A percentile compares a stretch with the other conserved stretches of the same genome.
Evolutionary conservation across 73 alveolate genomes (phyloP).

Genomic region (Urostyla sp.): DNA sequence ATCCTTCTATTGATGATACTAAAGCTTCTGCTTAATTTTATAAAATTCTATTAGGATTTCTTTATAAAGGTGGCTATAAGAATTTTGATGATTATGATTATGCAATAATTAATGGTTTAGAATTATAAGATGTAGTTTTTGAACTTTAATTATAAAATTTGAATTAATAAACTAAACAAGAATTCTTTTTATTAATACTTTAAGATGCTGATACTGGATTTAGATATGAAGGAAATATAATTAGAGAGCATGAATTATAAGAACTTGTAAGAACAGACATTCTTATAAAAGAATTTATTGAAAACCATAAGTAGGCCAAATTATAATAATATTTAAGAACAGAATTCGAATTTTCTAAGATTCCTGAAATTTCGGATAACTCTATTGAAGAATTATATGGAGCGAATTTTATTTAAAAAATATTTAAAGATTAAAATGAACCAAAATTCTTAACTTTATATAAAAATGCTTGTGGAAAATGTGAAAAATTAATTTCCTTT

Average conservation of each 20-base stretch:
- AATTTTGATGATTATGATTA: not conserved
- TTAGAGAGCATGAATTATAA: conserved; percentile 12
- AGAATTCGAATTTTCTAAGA: too few species aligned
- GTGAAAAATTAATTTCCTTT: too few species aligned
- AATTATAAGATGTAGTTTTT: not conserved
- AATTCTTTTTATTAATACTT: not conserved
- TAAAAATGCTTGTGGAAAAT: too few species aligned
- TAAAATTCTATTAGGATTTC: not conserved
- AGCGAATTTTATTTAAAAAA: too few species aligned
- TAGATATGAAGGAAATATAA: conserved; percentile 5
- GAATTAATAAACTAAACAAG: not conserved
- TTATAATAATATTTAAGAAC: not conserved
- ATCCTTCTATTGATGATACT: not conserved
- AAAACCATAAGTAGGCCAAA: not conserved
- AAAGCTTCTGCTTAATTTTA: not conserved
- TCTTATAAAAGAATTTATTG: not conserved
- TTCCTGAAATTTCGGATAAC: too few species aligned
- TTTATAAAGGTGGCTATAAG: conserved; percentile 8
- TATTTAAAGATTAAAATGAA: too few species aligned
- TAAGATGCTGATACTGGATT: conserved; percentile 21
- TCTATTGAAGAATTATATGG: too few species aligned
- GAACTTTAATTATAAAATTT: conserved; percentile 1
- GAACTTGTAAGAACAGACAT: not conserved
- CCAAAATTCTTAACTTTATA: too few species aligned
- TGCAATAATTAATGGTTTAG: conserved; percentile 18